Conservation (phyloP, 345 rosid genomes). For the Eutrema yunnanense region DNA sequence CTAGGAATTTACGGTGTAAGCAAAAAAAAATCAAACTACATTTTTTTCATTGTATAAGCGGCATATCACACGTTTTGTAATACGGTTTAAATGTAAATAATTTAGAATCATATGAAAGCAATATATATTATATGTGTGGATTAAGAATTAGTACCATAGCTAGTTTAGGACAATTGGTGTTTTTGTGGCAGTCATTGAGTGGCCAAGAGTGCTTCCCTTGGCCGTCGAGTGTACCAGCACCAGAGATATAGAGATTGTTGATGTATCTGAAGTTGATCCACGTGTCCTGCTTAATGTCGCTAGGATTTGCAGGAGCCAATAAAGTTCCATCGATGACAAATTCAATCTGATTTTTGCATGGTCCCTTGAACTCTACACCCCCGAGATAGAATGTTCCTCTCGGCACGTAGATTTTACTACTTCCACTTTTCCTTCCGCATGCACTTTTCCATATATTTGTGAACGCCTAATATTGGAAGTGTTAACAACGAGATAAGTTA, state of each 20-base stretch:
- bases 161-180: conserved; percentile 11
- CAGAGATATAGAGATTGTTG: conserved; percentile 18
- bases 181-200: conserved; percentile 26
- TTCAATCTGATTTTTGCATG: conserved; percentile 18
- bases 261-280: conserved; percentile 24
- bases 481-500: not conserved
- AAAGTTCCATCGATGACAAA: conserved; percentile 21
- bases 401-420: conserved; percentile 16
- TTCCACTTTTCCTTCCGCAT: conserved; percentile 11
- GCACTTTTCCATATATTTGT: conserved; percentile 9
- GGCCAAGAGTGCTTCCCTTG: conserved; percentile 25
- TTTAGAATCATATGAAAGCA: not conserved
- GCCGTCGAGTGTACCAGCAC: conserved; percentile 22
- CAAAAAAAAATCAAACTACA: too few species aligned
- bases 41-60: too few species aligned
- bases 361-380: conserved; percentile 13
- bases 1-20: too few species aligned
- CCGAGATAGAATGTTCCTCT: conserved; percentile 17
- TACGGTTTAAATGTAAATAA: not conserved
- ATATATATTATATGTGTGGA: not conserved
- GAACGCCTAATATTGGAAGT: not conserved
- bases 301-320: conserved; percentile 19
- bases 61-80: not conserved
- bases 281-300: not conserved
- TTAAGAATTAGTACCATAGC: conserved; percentile 19